phyloP scores from a whole-genome alignment of 73 alveolate genomes.

The Paramecium octaurelia region DNA sequence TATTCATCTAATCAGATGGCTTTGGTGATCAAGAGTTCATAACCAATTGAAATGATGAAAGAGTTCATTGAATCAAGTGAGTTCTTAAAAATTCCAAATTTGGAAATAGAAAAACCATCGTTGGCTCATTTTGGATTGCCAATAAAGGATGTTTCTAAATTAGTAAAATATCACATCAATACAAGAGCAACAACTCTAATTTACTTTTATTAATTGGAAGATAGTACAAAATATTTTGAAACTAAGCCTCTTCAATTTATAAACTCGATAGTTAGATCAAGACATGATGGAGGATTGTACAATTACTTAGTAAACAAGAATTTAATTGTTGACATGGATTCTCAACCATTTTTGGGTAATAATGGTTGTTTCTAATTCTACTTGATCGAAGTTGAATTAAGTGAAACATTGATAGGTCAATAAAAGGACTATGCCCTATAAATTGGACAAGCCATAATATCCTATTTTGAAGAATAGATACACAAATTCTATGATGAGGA shows the following conservation, averaged over 20 bases:
- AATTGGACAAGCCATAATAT: constrained; percentile 22
- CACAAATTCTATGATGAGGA: neutral
- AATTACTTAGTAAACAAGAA: neutral
- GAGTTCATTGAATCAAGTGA: constrained; percentile 27
- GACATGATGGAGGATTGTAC: constrained; percentile 36
- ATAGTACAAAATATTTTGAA: neutral
- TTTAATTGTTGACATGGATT: neutral
- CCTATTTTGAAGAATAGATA: constrained; percentile 4
- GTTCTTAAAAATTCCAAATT: neutral
- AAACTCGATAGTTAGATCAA: neutral
- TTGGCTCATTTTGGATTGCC: neutral
- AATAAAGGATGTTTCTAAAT: neutral
- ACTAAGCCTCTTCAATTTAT: constrained; percentile 19
- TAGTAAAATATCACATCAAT: constrained; percentile 18
- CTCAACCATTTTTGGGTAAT: constrained; percentile 3
- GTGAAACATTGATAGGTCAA: neutral
- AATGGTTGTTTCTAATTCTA: constrained; percentile 6
- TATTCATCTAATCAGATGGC: constrained; percentile 35
- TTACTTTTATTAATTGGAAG: neutral
- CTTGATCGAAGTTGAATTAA: neutral
- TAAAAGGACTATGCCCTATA: neutral
- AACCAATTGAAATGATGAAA: neutral
- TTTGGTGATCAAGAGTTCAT: neutral
- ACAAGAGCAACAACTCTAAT: neutral
- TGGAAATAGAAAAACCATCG: neutral